Evolutionary conservation across 2,329 filamentous ascomycete species (phyloP), one percentile per base, ranked within the genome.

Genomic region (Trichoderma atroviride): DNA sequence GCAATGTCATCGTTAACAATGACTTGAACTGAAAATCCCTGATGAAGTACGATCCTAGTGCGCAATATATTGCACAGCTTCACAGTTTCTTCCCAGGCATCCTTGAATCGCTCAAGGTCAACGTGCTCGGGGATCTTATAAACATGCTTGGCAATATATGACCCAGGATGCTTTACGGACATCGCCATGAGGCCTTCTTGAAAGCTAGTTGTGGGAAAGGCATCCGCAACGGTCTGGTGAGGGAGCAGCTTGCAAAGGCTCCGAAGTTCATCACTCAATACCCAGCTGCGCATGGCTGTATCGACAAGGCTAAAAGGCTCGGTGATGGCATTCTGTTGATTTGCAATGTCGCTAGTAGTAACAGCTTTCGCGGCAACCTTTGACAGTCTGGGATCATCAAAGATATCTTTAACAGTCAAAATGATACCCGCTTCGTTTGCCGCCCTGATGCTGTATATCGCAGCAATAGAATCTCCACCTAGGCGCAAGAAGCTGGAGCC

Each of bases 1-100:
- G 16, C 22, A 50, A 50, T 5, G 4, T 66, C 63, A 33, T 66
- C 53, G 1, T 47, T 55, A 19, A 66, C 19, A 3, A 66, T 19
- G 5, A 58, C 53, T n/a, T 66, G 63, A 6, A 57, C 22, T 22
- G 65, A n/a, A 4, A 4, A 33, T 14, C 65, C 65, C 4, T 57
- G n/a, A n/a, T 68, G 5, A 53, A 70, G 40, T 14, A 68, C 52
- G 22, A 71, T 70, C 13, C 70, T 52, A 19, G 61, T 70, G 4
- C 70, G 61, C 7, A 71, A 37, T 13, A 50, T 70, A 10, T 27
- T 35, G 11, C 58, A 67, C 19, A 62, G 22, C 22, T 61, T 56
- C 3, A 65, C 31, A 13, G 64, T 69, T 11, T 33, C 16, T 5
- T 70, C 68, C 78, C 77, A 79, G 4, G 78, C 75, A 0, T 71